phyloP scores from a whole-genome alignment of 768 basidiomycete species.

The Boletus subparvulus region DNA sequence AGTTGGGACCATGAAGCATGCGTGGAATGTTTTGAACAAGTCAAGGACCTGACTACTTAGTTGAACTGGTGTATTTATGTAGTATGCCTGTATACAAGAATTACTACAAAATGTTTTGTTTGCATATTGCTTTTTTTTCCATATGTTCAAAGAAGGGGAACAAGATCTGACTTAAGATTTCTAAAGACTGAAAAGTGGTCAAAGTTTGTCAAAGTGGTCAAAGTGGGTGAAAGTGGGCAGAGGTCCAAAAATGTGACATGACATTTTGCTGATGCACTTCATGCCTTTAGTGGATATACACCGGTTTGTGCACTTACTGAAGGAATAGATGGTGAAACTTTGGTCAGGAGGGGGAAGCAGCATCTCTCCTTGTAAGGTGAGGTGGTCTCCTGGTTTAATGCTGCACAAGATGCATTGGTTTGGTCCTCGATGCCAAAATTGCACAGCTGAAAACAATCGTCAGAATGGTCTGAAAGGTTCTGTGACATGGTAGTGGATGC shows the following conservation, averaged over 20 bases:
- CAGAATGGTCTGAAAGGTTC: neutral
- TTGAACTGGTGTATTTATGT: too few species aligned
- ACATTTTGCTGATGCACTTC: too few species aligned
- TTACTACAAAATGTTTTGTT: too few species aligned
- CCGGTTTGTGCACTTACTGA: slow-evolving; percentile 36
- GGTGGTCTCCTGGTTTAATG: slow-evolving; percentile 62
- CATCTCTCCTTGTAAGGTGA: slow-evolving; percentile 64
- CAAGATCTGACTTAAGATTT: too few species aligned
- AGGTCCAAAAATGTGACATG: too few species aligned
- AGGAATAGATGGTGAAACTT: slow-evolving; percentile 68
- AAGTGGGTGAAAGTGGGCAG: too few species aligned
- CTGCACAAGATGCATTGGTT: slow-evolving; percentile 60
- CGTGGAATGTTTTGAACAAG: slow-evolving; percentile 73
- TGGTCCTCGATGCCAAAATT: slow-evolving; percentile 63
- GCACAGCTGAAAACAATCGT: slow-evolving; percentile 57
- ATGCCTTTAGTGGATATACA: too few species aligned
- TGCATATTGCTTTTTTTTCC: too few species aligned
- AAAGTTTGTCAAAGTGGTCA: too few species aligned
- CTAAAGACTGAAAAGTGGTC: too few species aligned
- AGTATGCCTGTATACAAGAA: too few species aligned
- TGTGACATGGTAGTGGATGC: neutral
- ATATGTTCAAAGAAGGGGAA: too few species aligned
- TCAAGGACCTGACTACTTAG: slow-evolving; percentile 65
- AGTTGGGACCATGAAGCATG: slow-evolving; percentile 92
- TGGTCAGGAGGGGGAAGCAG: slow-evolving; percentile 57